Conservation (phyloP, 2,329 filamentous ascomycete genomes). For the Alternaria infectoria region DNA sequence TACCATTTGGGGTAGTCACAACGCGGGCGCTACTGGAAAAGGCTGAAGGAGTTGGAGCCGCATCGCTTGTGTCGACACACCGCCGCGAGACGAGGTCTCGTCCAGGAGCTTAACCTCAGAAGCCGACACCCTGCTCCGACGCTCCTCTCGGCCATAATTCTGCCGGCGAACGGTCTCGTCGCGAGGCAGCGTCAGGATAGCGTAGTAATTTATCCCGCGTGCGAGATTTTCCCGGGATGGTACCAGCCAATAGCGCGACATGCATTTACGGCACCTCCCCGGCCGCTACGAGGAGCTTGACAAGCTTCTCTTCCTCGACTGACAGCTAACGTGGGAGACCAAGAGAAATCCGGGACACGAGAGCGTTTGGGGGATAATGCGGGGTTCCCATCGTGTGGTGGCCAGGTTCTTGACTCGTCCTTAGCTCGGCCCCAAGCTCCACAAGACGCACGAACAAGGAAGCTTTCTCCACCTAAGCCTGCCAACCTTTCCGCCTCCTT, state of each 20-base stretch:
- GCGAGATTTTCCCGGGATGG: background rate
- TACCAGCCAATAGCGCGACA: background rate
- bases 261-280: background rate
- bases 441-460: slow-evolving; percentile 16
- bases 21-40: slow-evolving; percentile 58
- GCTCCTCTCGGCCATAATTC: background rate
- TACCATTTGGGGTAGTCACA: slow-evolving; percentile 58
- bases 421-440: slow-evolving; percentile 18
- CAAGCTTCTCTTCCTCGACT: background rate
- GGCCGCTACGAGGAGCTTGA: background rate
- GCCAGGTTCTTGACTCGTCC: slow-evolving; percentile 5
- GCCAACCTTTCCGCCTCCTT: slow-evolving; percentile 10
- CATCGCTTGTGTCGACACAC: slow-evolving; percentile 16
- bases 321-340: background rate
- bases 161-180: slow-evolving; percentile 6
- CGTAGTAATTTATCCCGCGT: background rate
- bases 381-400: slow-evolving; percentile 5
- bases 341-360: slow-evolving; percentile 2
- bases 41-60: slow-evolving; percentile 53
- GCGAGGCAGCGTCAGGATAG: slow-evolving; percentile 6
- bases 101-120: slow-evolving; percentile 9
- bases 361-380: slow-evolving; percentile 12
- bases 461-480: slow-evolving; percentile 26
- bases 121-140: slow-evolving; percentile 1
- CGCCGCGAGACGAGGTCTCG: slow-evolving; percentile 18